Evolutionary conservation across 2,329 filamentous ascomycete species (phyloP), one percentile per base, ranked within the genome.

Genomic region (Rhinocladiella similis): DNA sequence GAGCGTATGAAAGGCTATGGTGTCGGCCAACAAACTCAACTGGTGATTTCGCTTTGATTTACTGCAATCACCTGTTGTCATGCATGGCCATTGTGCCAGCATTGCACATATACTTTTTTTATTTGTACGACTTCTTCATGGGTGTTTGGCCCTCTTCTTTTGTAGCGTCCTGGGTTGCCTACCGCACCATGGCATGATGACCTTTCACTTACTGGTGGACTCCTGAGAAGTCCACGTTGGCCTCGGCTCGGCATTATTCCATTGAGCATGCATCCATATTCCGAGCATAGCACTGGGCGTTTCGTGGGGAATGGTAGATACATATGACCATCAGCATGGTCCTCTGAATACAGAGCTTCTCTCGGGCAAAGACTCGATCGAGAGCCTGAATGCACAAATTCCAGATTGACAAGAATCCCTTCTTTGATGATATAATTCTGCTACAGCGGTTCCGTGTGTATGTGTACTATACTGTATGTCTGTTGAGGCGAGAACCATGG

Each of bases 1-100:
- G 90, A 90, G 69, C 91, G 90, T 74, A 89, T 86, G 67, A 84
- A 82, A 66, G 85, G 86, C 70, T 89, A 89, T 68, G 75, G 74
- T 53, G 70, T 77, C 62, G 73, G 72, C 46, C 71, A 76, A 66
- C 74, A 78, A 57, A 70, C 75, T 51, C 77, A 80, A 67, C 90
- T 90, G 72, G 88, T 92, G 69, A 79, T 92, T 67, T 91, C 89
- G 59, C 77, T 90, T 67, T 91, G 56, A 66, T n/a, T n/a, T 57
- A 42, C 41, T 25, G 42, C 25, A 18, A 41, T 27, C 16, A 48
- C 47, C 38, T 33, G 29, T 33, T 33, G 6, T 33, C 19, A 43
- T 4, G 45, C 49, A 10, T 39, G 20, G 29, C 27, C 33, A 33
- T 46, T 9, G 52, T 53, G 41, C 45, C 41, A 27, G 27, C 48